Percentiles rank a stretch among this genome's conserved stretches.
Evolutionary conservation across 75 land plant species (phyloP).

Genomic region (Selaginella tamariscina): DNA sequence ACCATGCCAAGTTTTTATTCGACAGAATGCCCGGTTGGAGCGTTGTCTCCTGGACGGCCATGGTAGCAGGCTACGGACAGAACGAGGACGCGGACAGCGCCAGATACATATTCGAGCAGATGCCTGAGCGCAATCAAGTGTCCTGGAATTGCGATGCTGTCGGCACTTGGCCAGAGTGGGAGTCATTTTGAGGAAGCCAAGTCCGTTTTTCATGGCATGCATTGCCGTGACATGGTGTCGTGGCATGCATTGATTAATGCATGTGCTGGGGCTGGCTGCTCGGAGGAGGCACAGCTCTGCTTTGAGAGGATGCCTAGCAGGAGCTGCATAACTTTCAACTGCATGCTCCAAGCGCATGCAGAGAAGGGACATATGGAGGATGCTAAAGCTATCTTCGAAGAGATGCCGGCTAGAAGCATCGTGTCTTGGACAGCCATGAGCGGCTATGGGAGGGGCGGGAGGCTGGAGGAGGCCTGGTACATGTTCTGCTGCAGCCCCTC

Average conservation of each 20-base stretch:
- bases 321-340: neutral
- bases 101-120: neutral
- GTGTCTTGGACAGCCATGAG: neutral
- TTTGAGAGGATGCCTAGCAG: neutral
- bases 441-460: neutral
- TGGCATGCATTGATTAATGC: neutral
- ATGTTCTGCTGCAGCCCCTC: neutral
- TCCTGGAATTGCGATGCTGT: neutral
- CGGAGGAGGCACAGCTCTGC: neutral
- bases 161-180: neutral
- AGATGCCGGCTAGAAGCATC: neutral
- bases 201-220: neutral
- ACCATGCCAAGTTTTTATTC: neutral
- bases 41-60: neutral
- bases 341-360: neutral
- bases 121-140: neutral
- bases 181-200: neutral
- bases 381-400: neutral
- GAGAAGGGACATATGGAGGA: neutral
- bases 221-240: neutral
- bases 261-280: neutral
- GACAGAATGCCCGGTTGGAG: neutral
- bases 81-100: neutral
- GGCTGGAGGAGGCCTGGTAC: neutral
- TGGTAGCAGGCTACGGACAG: neutral